Conservation (phyloP, 2,329 filamentous ascomycete species). For the Tolypocladium cylindrosporum region DNA sequence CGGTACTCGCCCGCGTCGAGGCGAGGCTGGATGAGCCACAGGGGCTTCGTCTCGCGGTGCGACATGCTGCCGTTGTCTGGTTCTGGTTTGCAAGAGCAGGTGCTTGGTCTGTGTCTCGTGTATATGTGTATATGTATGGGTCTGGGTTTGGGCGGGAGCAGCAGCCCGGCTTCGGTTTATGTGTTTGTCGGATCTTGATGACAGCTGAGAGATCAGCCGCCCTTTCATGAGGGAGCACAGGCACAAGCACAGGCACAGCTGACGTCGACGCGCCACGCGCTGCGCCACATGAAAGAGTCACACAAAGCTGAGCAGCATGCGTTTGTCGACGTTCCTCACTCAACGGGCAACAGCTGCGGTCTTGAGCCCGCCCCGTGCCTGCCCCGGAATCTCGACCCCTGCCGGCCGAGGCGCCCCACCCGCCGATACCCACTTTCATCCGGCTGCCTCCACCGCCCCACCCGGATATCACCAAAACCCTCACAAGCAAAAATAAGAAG, state of each 20-base stretch:
- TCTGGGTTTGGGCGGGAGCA: background rate
- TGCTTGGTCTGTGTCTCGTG: background rate
- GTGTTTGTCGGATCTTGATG: background rate
- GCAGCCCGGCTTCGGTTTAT: background rate
- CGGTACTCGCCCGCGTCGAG: slow-evolving; percentile 17
- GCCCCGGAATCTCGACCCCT: no score
- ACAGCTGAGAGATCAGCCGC: background rate
- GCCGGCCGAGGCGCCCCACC: no score
- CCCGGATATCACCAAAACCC: background rate
- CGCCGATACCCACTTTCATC: background rate
- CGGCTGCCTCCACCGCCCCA: background rate
- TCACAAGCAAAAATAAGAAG: background rate
- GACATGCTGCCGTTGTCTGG: background rate
- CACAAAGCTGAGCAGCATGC: background rate
- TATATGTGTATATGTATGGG: background rate
- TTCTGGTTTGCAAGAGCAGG: background rate
- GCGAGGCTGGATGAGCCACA: slow-evolving; percentile 17
- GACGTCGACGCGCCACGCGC: background rate
- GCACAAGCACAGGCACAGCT: background rate
- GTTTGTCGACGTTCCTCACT: no score
- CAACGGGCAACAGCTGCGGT: no score
- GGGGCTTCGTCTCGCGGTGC: slow-evolving; percentile 12
- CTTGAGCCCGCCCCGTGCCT: no score
- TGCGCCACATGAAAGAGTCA: background rate
- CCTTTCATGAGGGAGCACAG: background rate